phyloP scores from a whole-genome alignment of 2,329 filamentous ascomycete genomes.

The Ramularia endophylla region DNA sequence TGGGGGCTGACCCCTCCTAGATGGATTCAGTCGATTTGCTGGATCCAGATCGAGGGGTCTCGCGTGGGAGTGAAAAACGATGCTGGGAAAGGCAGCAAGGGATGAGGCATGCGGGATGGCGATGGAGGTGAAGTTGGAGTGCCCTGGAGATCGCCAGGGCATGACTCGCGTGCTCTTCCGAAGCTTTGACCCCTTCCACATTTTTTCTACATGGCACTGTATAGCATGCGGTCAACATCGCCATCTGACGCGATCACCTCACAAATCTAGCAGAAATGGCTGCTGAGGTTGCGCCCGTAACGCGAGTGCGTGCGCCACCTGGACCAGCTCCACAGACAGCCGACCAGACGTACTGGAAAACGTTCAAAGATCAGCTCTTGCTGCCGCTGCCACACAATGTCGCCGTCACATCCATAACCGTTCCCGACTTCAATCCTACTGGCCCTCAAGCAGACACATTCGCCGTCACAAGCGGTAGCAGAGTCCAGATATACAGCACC shows the following conservation, averaged over 20 bases:
- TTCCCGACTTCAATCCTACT: slow-evolving; percentile 33
- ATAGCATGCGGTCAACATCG: not conserved
- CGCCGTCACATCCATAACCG: slow-evolving; percentile 76
- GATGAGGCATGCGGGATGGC: too few relatives aligned
- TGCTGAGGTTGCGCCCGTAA: slow-evolving; percentile 73
- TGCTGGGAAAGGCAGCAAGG: too few relatives aligned
- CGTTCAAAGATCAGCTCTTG: slow-evolving; percentile 85
- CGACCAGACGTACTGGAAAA: slow-evolving; percentile 94
- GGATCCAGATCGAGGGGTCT: too few relatives aligned
- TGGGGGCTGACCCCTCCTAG: too few relatives aligned
- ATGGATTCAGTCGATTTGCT: too few relatives aligned
- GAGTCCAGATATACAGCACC: slow-evolving; percentile 89
- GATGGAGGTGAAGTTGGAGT: too few relatives aligned
- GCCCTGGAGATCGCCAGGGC: too few relatives aligned
- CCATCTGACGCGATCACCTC: not conserved
- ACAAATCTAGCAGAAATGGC: slow-evolving; percentile 55
- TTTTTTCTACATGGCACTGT: too few relatives aligned
- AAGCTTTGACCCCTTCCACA: slow-evolving; percentile 2
- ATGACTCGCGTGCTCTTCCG: too few relatives aligned
- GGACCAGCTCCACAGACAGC: slow-evolving; percentile 78
- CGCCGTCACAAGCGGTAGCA: slow-evolving; percentile 87
- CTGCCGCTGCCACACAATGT: slow-evolving; percentile 87
- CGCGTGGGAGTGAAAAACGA: too few relatives aligned
- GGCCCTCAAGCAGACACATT: slow-evolving; percentile 59
- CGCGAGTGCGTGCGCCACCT: slow-evolving; percentile 74